Base-by-base conservation (phyloP, 2,329 filamentous ascomycete species). In the Fusarium denticulatum region DNA sequence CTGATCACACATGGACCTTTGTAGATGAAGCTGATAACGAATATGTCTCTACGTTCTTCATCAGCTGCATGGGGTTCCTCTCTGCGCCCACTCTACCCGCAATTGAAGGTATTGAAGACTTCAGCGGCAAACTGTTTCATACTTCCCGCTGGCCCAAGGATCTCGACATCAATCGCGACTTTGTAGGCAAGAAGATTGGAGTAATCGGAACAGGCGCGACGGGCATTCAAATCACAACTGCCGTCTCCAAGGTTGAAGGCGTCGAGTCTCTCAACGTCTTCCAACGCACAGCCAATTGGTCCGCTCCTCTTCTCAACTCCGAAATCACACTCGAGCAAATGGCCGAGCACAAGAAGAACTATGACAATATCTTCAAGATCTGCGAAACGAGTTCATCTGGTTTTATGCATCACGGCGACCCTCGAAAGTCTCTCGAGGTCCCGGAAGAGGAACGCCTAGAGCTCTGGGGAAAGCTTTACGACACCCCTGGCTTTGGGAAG, bases 211-310 rank as follows among this genome's bases (percentile, higher is more conserved):
- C 73, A 1, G 73, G 73, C 3, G 73, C 73, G 5, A 75, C 73
- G 1, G 72, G 73, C 3, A 75, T 75, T 5, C 73, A 75, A 11
- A 73, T 60, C 11, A 75, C 67, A 6, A 75, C 73, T 0, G 32
- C 69, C 4, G 7, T 75, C 2, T 73, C 73, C 1, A 73, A 77
- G 7, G 73, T 70, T 2, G 75, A 80, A 5, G 76, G 67, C 6
- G 75, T 82, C n/a, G 78, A 81, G 42, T 81, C 80, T 9, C 62
- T 82, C 16, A 80, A 73, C 3, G 77, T 79, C 0, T 81, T 81
- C 34, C 79, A 81, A 24, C 72, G 79, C 5, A 80, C 76, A 1
- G 67, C 79, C 14, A 78, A 75, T 36, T 79, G 72, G 76, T 69
- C 76, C 0, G 73, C 73, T 15, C 79, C 79, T 6, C 67, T 79